Evolutionary conservation across 1,284 basidiomycete genomes (phyloP).

Genomic region (Sanghuangporus weigelae): DNA sequence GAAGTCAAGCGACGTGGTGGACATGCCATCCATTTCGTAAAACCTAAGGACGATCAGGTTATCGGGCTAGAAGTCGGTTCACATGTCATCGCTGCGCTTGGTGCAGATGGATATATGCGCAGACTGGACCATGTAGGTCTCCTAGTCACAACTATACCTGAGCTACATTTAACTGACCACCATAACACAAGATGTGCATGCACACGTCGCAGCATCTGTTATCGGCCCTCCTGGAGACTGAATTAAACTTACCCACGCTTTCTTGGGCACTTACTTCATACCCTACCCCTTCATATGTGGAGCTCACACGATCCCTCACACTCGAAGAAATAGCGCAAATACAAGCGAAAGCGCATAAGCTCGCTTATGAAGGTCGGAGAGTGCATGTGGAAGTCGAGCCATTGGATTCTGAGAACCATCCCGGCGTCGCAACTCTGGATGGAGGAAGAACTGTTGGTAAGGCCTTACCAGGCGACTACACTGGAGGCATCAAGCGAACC

Average conservation of each 20-base stretch:
- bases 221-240: slow-evolving; percentile 73
- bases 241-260: slow-evolving; percentile 68
- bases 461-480: slow-evolving; percentile 63
- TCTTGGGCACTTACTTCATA: slow-evolving; percentile 77
- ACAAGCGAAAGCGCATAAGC: slow-evolving; percentile 32
- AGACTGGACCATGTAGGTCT: slow-evolving; percentile 73
- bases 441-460: slow-evolving; percentile 46
- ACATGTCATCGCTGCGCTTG: slow-evolving; percentile 52
- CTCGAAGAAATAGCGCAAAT: slow-evolving; percentile 33
- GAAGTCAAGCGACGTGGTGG: slow-evolving; percentile 69
- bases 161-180: not conserved
- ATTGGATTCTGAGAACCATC: slow-evolving; percentile 39
- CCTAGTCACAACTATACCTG: not conserved
- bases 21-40: slow-evolving; percentile 75
- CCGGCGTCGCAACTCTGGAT: slow-evolving; percentile 34
- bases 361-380: slow-evolving; percentile 18
- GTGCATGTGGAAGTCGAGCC: slow-evolving; percentile 50
- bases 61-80: slow-evolving; percentile 44
- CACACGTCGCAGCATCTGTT: slow-evolving; percentile 83
- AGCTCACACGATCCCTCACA: slow-evolving; percentile 36
- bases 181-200: slow-evolving; percentile 62
- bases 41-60: slow-evolving; percentile 38
- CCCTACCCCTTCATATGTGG: slow-evolving; percentile 42
- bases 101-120: slow-evolving; percentile 60
- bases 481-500: slow-evolving; percentile 74